Percentiles rank a stretch among this genome's conserved stretches.
Evolutionary conservation across 257 asterid genomes (phyloP).

Genomic region (Scutellaria minor): DNA sequence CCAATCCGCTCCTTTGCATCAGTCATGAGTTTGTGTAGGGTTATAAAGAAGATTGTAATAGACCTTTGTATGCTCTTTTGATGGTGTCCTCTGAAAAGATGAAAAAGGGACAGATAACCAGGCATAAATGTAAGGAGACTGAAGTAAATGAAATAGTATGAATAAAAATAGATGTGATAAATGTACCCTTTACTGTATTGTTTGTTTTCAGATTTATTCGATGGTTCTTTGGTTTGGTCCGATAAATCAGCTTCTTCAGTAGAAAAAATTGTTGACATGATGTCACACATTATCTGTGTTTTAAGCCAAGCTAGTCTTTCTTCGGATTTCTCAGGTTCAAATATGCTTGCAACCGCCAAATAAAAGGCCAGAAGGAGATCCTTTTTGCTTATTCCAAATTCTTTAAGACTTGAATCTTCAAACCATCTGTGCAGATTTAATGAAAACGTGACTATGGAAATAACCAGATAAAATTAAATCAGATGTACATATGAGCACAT

Average conservation of each 20-base stretch:
- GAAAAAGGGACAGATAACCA: too few species aligned
- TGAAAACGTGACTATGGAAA: neutral
- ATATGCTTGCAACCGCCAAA: slow-evolving; percentile 44
- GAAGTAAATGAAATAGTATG: too few species aligned
- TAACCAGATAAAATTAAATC: neutral
- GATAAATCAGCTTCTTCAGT: neutral
- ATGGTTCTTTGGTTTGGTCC: slow-evolving; percentile 14
- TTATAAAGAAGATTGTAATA: slow-evolving; percentile 28
- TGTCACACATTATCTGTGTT: slow-evolving; percentile 28
- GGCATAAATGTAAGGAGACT: too few species aligned
- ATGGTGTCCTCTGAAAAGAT: neutral
- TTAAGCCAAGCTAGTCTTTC: slow-evolving; percentile 53
- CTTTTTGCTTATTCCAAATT: slow-evolving; percentile 41
- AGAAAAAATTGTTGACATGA: slow-evolving; percentile 30
- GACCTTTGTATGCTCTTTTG: neutral
- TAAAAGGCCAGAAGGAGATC: slow-evolving; percentile 37
- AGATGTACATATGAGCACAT: neutral
- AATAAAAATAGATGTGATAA: too few species aligned
- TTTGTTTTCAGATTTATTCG: neutral
- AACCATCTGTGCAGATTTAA: slow-evolving; percentile 40
- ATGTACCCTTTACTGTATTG: slow-evolving; percentile 28
- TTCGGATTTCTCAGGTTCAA: slow-evolving; percentile 39
- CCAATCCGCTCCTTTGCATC: slow-evolving; percentile 26
- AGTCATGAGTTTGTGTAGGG: slow-evolving; percentile 21
- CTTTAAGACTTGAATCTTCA: slow-evolving; percentile 24